Base-by-base conservation (phyloP, 2,329 filamentous ascomycete genomes). In the Colletotrichum eleusines region DNA sequence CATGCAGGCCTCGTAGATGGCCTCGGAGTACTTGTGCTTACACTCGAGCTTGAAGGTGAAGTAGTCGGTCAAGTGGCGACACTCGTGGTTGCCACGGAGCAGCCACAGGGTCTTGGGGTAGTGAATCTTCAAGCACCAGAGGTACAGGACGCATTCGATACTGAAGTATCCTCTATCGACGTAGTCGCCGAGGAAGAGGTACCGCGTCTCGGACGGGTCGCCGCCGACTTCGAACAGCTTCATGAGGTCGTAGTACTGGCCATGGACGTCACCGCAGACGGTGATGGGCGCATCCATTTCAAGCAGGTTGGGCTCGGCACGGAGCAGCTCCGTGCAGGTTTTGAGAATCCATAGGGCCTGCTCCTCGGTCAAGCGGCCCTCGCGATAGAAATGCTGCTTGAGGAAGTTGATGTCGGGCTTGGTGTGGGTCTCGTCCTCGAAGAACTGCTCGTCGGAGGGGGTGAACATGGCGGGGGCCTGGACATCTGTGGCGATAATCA, bases 241-340 rank as follows among this genome's bases (percentile, higher is more conserved):
- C 96, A 99, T 99, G 79, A 99, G 84, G 82, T 99, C 96, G 82
- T 97, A 99, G 85, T 98, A 99, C 84, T 99, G 96, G 75, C 96
- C 96, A 82, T 99, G 96, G 65, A 99, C 95, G 79, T 99, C 96
- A 80, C 96, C 96, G 78, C 96, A 99, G 61, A 99, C 96, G 12
- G 96, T 99, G 79, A 99, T 99, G 72, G 96, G 96, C 50, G 96
- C 96, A 82, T 99, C 96, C 96, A 99, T 99, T 86, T 99, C 96
- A 75, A 99, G 88, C 74, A 99, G 86, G 82, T 98, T 99, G 74
- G 96, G 95, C 84, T 99, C 96, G 73, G 91, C 87, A 78, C 92
- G 92, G 77, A 99, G 87, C 61, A 99, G 84, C 81, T 98, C 93
- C 66, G 94, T 94, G 73, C 95, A 96, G 76, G 92, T 91, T 77